Percentiles rank a stretch among this genome's conserved stretches.
Conservation (phyloP, 148 eudicot genomes). For the Vaccinium myrtillus region DNA sequence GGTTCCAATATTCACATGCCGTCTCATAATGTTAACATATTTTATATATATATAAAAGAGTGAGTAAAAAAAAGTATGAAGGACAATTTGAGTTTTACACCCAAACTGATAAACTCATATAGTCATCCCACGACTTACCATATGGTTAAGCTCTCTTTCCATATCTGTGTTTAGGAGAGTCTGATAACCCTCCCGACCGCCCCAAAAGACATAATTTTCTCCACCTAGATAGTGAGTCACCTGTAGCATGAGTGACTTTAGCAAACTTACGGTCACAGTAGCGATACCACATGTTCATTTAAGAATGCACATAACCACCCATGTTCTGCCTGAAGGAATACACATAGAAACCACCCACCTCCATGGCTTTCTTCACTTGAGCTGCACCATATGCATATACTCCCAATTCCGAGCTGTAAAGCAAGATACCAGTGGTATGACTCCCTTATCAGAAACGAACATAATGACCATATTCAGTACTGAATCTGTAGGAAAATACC, state of each 20-base stretch:
- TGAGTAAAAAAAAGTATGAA: too few species aligned
- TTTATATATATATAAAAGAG: too few species aligned
- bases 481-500: constrained; percentile 37
- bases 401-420: constrained; percentile 77
- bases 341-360: constrained; percentile 47
- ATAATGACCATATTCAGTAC: not conserved
- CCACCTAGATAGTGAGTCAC: constrained; percentile 98
- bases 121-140: constrained; percentile 46
- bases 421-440: constrained; percentile 12
- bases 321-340: constrained; percentile 12
- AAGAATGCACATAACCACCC: not conserved
- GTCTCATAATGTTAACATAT: too few species aligned
- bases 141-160: constrained; percentile 91
- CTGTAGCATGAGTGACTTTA: constrained; percentile 37
- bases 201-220: constrained; percentile 98
- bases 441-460: not conserved
- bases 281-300: not conserved
- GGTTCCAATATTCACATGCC: not conserved
- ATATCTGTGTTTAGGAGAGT: constrained; percentile 93
- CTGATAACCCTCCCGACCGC: constrained; percentile 99
- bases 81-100: not conserved
- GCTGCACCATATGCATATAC: constrained; percentile 93
- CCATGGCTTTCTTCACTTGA: constrained; percentile 98
- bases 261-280: not conserved
- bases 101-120: not conserved